Base-by-base conservation (phyloP, 805 yeast species). In the Hanseniaspora lindneri region DNA sequence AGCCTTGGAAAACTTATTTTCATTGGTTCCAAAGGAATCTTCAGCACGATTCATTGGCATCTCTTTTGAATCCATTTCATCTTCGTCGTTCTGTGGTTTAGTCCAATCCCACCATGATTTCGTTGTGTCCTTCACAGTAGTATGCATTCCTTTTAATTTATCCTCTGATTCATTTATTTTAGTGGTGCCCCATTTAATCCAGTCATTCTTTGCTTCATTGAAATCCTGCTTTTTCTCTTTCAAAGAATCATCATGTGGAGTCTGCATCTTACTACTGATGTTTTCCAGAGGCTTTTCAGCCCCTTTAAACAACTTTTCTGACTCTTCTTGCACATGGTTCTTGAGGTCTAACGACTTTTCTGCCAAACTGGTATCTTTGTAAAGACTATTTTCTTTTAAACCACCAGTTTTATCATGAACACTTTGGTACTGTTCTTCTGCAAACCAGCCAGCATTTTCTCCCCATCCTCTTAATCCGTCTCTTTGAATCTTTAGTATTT, bases 401-500 rank as follows among this genome's bases (percentile, higher is more conserved):
- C n/a, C n/a, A n/a, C n/a, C n/a, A n/a, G n/a, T n/a, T 27, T 27
- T 11, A 9, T 27, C 29, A 8, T 52, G 47, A 8, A 60, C 56
- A 43, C 66, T 71, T 13, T 60, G 59, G 46, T 63, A 58, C 52
- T 70, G 70, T 21, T 72, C 76, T 14, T 60, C 58, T 1, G 76
- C 69, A 51, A 69, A 64, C 29, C 60, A 65, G 11, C 66, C 59
- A 4, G 75, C 76, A 41, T 66, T 60, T 42, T 70, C 73, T 30
- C 76, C 74, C 71, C 74, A 72, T 1, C 76, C 76, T 21, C 56
- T 58, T 3, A 71, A 60, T 3, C 70, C 58, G 4, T 58, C 54
- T 43, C 60, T 60, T 3, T 73, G 68, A 21, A 54, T 49, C 34
- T 56, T 56, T 1, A 63, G 63, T 27, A 61, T 51, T 23, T 62